phyloP scores from a whole-genome alignment of 2,329 filamentous ascomycete species.

The Huntiella omanensis region DNA sequence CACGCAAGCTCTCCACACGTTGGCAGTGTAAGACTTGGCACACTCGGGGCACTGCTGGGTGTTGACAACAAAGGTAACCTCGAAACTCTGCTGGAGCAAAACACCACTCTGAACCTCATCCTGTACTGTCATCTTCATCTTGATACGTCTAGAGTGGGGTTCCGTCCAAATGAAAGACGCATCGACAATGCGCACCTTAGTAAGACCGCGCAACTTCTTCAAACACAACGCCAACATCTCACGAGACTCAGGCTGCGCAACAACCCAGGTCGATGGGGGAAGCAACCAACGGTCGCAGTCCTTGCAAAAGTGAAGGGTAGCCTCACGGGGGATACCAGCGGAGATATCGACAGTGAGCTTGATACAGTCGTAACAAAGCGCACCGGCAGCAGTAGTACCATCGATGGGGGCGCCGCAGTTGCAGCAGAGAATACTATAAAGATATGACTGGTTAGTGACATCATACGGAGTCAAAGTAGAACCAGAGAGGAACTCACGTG shows the following conservation, averaged over 20 bases:
- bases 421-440: conserved; percentile 71
- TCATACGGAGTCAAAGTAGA: not conserved
- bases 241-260: conserved; percentile 68
- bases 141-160: conserved; percentile 79
- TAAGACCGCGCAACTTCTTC: conserved; percentile 66
- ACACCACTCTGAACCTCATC: conserved; percentile 43
- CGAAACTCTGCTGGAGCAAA: conserved; percentile 77
- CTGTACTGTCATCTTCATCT: conserved; percentile 91
- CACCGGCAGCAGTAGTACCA: conserved; percentile 67
- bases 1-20: conserved; percentile 83
- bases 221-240: conserved; percentile 86
- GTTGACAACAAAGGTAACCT: conserved; percentile 80
- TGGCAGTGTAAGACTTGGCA: conserved; percentile 86
- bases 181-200: conserved; percentile 86
- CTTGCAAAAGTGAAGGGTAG: conserved; percentile 72
- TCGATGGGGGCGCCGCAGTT: conserved; percentile 95
- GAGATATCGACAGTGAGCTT: conserved; percentile 91
- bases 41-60: conserved; percentile 92
- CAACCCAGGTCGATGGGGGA: conserved; percentile 71
- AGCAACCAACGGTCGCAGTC: conserved; percentile 91
- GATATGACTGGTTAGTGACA: not conserved
- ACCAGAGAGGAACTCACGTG: conserved; percentile 20
- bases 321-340: conserved; percentile 76
- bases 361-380: conserved; percentile 89
- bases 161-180: conserved; percentile 97